Base-by-base conservation (phyloP, 768 basidiomycete genomes). In the Cystobasidium onofrii region DNA sequence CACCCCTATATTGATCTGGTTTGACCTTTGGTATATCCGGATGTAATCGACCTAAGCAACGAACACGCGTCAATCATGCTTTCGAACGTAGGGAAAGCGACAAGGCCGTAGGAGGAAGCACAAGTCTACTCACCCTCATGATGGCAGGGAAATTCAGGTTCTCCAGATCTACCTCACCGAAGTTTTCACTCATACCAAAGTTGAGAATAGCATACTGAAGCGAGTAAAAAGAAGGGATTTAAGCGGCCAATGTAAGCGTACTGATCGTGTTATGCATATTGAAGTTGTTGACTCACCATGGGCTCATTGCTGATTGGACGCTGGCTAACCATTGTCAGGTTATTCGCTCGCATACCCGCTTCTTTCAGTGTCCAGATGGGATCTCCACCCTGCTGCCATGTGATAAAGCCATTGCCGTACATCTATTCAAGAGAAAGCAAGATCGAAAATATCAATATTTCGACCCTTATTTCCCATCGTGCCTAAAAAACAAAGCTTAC, bases 31-130 rank as follows among this genome's bases (percentile, higher is more conserved):
- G 77, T 92, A 91, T 65, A 94, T 85, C 43, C 92, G 88, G 27
- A 99, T 85, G 77, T 96, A 97, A 81, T 97, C 95, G 76, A 98
- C 82, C 74, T 86, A 34, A 13, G n/a, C n/a, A n/a, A n/a, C n/a
- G n/a, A n/a, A n/a, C n/a, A n/a, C n/a, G n/a, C n/a, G n/a, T n/a
- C n/a, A n/a, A n/a, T n/a, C n/a, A n/a, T n/a, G n/a, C n/a, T n/a
- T n/a, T n/a, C n/a, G n/a, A n/a, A n/a, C n/a, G n/a, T n/a, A n/a
- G n/a, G n/a, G n/a, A n/a, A n/a, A n/a, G n/a, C n/a, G n/a, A n/a
- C n/a, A n/a, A n/a, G n/a, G n/a, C n/a, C n/a, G n/a, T n/a, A n/a
- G n/a, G n/a, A n/a, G n/a, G n/a, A n/a, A n/a, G 23, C 61, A 29
- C 23, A 27, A 23, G 3, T 4, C 10, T 13, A 60, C 57, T 60